Conservation (phyloP, 2,329 filamentous ascomycete species). For the Cephalotrichum gorgonifer region DNA sequence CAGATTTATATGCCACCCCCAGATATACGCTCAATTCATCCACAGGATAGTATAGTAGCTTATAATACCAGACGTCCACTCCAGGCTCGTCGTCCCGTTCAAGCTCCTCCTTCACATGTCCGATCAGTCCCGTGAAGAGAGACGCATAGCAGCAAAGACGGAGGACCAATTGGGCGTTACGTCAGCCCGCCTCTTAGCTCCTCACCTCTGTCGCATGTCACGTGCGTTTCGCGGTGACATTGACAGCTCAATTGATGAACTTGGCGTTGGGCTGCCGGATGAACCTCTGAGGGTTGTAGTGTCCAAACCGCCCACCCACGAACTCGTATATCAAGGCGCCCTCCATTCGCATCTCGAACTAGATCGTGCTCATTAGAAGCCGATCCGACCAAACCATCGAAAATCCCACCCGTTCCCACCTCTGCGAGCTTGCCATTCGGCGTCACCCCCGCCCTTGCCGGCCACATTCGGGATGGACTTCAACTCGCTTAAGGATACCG, state of each 20-base stretch:
- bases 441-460: background rate
- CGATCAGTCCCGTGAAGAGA: background rate
- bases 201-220: no score
- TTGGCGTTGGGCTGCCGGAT: background rate
- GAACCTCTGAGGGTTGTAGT: background rate
- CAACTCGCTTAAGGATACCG: conserved; percentile 72
- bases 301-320: background rate
- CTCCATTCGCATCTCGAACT: background rate
- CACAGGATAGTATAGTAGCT: no score
- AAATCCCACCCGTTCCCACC: background rate
- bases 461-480: conserved; percentile 60
- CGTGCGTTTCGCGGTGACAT: no score
- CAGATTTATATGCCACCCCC: background rate
- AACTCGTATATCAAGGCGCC: background rate
- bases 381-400: background rate
- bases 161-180: no score
- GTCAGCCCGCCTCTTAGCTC: no score
- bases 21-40: background rate
- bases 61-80: no score
- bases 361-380: background rate
- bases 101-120: background rate
- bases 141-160: background rate
- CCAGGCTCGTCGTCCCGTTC: background rate
- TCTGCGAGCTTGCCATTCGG: background rate
- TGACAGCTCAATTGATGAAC: background rate